These are phyloP conservation scores for Stagonosporopsis chrysanthemi DNA, from an alignment of 2,329 filamentous ascomycete genomes.

Conservation along the genomic window DNA sequence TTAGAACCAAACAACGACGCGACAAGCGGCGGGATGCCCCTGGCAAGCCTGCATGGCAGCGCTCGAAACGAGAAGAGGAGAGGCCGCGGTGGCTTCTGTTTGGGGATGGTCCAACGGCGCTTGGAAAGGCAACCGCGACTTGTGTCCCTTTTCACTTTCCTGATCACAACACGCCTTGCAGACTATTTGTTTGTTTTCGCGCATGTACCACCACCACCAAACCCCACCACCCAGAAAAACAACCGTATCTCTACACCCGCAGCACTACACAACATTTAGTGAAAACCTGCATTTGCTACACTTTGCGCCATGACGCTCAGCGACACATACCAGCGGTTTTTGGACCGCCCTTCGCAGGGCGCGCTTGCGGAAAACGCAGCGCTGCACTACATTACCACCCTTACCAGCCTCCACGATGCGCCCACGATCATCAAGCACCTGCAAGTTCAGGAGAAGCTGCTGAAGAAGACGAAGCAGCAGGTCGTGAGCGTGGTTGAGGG, in stretches of 20 bases:
- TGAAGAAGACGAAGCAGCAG: conserved; percentile 84
- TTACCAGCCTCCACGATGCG: conserved; percentile 74
- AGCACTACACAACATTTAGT: conserved; percentile 14
- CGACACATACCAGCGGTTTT: conserved; percentile 57
- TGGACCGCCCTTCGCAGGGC: conserved; percentile 53
- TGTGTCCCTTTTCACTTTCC: conserved; percentile 12
- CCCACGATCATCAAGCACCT: conserved; percentile 86
- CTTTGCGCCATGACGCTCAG: conserved; percentile 35
- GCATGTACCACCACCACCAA: conserved; percentile 13
- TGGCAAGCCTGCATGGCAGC: conserved; percentile 9
- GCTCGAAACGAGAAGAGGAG: conserved; percentile 15
- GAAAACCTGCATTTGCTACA: conserved; percentile 3
- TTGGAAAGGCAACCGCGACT: conserved; percentile 11
- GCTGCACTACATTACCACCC: conserved; percentile 86
- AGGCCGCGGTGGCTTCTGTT: conserved; percentile 13
- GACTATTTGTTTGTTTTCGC: conserved; percentile 15
- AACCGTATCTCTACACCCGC: conserved; percentile 12
- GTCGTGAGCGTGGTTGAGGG: conserved; percentile 78
- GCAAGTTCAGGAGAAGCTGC: conserved; percentile 70
- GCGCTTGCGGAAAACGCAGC: conserved; percentile 56
- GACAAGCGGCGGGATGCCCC: conserved; percentile 15
- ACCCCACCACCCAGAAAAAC: conserved; percentile 12
- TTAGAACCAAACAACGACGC: conserved; percentile 15
- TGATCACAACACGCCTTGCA: conserved; percentile 19
- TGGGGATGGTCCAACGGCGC: conserved; percentile 3